Base-by-base conservation (phyloP, 140 eudicot genomes). In the Senecio squalidus region DNA sequence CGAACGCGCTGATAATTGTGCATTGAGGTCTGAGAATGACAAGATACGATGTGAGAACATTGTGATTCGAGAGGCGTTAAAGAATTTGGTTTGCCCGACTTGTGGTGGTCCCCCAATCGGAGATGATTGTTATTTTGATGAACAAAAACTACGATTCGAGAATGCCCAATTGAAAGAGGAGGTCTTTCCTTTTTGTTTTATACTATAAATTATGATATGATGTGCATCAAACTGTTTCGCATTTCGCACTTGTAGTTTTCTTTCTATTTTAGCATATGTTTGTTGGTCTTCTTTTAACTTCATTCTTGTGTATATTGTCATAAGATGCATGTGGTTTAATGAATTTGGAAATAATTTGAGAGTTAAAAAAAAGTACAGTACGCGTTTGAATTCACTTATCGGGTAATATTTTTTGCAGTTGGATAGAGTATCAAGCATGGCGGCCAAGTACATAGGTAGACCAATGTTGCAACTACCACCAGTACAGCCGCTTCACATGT, bases 131-230 rank as follows among this genome's bases (percentile, higher is more conserved):
- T 79, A 80, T 43, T 80, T 82, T 2, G 84, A 74, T 17, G 93
- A 85, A 53, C 89, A 80, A 31, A 80, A 82, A 50, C 70, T 89
- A 41, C 66, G 89, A 5, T 58, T 75, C 22, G 97, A 82, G 31
- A 89, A 89, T 60, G 78, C 84, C 36, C 86, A 75, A 14, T 62
- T 89, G 76, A 89, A 76, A 64, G 85, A 76, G 62, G 95, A 89
- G 97, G 97, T 85, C 20, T 48, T 20, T 17, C 9, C 1, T 4
- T 13, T 60, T 24, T 25, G 24, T 41, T 24, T 60, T 14, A n/a
- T 10, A 33, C 1, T 14, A 14, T 7, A 17, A 14, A 13, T 13
- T 44, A 23, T 43, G 30, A 28, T n/a, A 26, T 25, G 17, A 48
- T 29, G 21, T 69, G 74, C 61, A 59, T 29, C 50, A 61, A 29